phyloP scores from a whole-genome alignment of 768 basidiomycete species.

The Dacryopinax spathularia region DNA sequence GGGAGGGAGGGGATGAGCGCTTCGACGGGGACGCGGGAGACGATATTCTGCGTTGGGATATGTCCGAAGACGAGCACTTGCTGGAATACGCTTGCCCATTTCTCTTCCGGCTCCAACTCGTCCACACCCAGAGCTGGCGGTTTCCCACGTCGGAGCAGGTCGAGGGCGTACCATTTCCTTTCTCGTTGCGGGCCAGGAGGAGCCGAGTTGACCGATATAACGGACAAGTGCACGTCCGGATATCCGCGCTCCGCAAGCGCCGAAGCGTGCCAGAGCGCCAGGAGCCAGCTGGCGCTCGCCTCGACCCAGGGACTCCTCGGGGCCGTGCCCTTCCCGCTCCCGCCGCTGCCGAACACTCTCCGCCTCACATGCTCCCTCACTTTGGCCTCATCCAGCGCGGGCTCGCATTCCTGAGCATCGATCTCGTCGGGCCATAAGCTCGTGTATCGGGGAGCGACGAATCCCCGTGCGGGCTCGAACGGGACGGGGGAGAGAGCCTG shows the following conservation, averaged over 20 bases:
- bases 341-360: neutral
- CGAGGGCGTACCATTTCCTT: slow-evolving; percentile 1
- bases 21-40: neutral
- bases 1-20: neutral
- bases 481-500: neutral
- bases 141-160: neutral
- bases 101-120: neutral
- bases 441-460: neutral
- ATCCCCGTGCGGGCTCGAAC: neutral
- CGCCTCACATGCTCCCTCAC: slow-evolving; percentile 15
- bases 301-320: neutral
- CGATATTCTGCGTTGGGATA: neutral
- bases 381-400: slow-evolving; percentile 42
- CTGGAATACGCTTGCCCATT: neutral
- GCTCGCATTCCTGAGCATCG: slow-evolving; percentile 31
- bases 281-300: neutral
- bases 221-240: neutral
- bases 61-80: neutral
- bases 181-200: neutral
- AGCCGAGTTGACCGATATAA: neutral
- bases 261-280: neutral
- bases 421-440: slow-evolving; percentile 24
- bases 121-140: neutral
- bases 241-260: neutral
- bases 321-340: neutral